A percentile compares a stretch with the other conserved stretches of the same genome.
phyloP scores from a whole-genome alignment of 768 basidiomycete genomes.

The Phylloporus rhodoxanthus region DNA sequence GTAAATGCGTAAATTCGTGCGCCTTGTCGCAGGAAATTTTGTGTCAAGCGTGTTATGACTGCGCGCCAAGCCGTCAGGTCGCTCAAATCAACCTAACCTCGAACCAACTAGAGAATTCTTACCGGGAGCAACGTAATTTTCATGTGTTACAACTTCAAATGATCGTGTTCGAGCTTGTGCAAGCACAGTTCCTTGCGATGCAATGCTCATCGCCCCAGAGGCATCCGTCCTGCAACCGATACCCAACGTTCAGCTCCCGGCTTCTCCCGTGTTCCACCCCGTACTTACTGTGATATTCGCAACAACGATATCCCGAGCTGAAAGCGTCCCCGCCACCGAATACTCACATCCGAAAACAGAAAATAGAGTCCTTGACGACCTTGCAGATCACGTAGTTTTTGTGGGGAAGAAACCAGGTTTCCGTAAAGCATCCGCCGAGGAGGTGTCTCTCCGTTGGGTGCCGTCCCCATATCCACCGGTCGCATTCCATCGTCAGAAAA shows the following conservation, averaged over 20 bases:
- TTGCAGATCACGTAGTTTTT: conserved; percentile 73
- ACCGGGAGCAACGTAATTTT: conserved; percentile 78
- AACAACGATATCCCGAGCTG: conserved; percentile 69
- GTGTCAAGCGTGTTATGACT: conserved; percentile 49
- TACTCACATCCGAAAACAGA: conserved; percentile 85
- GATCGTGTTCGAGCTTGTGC: conserved; percentile 66
- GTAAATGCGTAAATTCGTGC: conserved; percentile 52
- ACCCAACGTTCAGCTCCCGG: conserved; percentile 12
- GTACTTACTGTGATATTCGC: conserved; percentile 66
- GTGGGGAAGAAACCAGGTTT: conserved; percentile 76
- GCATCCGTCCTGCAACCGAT: conserved; percentile 40
- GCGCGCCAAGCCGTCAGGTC: conserved; percentile 12
- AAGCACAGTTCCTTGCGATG: conserved; percentile 58
- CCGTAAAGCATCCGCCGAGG: conserved; percentile 71
- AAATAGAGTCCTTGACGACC: conserved; percentile 83
- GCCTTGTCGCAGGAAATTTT: conserved; percentile 53
- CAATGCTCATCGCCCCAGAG: conserved; percentile 44
- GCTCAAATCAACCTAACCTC: conserved; percentile 16
- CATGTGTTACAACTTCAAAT: conserved; percentile 73
- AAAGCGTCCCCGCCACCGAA: conserved; percentile 72
- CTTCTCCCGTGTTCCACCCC: conserved; percentile 9
- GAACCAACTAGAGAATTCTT: conserved; percentile 32
- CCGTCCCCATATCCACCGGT: conserved; percentile 59
- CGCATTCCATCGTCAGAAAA: conserved; percentile 62
- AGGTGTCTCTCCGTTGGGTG: conserved; percentile 38